These are phyloP conservation scores for Barbarea vulgaris DNA, from an alignment of 345 rosid species.

Conservation along the genomic window DNA sequence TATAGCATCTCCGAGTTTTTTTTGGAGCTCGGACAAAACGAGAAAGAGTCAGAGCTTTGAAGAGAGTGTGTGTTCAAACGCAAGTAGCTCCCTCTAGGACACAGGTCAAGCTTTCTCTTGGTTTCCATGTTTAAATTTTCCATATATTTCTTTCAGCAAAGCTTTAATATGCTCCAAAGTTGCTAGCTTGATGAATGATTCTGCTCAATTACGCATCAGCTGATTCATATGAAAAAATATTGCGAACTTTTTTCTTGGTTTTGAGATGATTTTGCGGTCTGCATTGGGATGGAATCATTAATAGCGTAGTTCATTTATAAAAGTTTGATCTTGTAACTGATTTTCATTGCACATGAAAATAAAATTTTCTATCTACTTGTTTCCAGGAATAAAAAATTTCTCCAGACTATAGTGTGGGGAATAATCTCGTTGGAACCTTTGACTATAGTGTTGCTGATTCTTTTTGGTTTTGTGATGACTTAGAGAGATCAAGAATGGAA, in stretches of 20 bases:
- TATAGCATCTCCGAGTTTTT: too few relatives aligned
- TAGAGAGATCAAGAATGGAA: slow-evolving; percentile 99
- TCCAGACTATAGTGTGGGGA: slow-evolving; percentile 47
- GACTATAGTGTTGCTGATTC: too few relatives aligned
- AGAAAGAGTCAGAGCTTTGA: slow-evolving; percentile 39
- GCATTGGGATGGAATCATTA: background rate
- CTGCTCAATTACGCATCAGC: background rate
- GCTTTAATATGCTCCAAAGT: background rate
- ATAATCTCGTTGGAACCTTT: slow-evolving; percentile 55
- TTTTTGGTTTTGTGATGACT: slow-evolving; percentile 28
- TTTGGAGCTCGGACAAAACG: slow-evolving; percentile 30
- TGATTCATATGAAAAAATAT: background rate
- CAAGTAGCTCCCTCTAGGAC: slow-evolving; percentile 74
- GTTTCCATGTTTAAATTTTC: background rate
- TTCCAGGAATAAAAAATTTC: too few relatives aligned
- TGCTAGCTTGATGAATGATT: slow-evolving; percentile 7
- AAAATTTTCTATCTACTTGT: too few relatives aligned
- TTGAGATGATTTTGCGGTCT: background rate
- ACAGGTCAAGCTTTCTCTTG: slow-evolving; percentile 49
- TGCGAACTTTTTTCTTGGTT: too few relatives aligned
- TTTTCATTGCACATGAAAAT: background rate
- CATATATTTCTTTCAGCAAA: background rate
- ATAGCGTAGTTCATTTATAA: background rate
- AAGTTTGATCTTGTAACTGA: background rate
- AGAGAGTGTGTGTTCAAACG: slow-evolving; percentile 47